Base-by-base conservation (phyloP, 2,329 filamentous ascomycete species). In the Elsinoe arachidis region DNA sequence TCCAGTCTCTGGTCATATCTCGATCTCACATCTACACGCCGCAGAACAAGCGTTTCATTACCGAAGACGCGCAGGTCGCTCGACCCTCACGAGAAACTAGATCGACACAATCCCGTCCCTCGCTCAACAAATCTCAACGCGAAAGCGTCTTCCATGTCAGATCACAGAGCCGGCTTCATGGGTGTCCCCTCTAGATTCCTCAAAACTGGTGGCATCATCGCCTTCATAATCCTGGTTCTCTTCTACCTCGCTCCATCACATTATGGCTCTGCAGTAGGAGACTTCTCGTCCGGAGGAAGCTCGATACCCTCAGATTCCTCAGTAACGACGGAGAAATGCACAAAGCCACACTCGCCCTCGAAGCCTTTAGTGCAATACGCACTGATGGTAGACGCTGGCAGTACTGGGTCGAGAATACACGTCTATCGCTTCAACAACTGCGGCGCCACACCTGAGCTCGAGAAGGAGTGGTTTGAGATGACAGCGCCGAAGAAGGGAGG, bases 401-500 rank as follows among this genome's bases (percentile, higher is more conserved):
- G 91, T 78, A 97, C 93, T 56, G 93, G 93, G 60, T 97, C 93
- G 60, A 87, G 93, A 66, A 96, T 99, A 70, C 95, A 99, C 76
- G 90, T 97, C 59, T 99, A 96, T 80, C 88, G 90, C 70, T 99
- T 97, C 82, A 97, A 97, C 80, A 97, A 97, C 77, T 99, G 92
- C 76, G 93, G 91, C 11, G 76, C 89, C 6, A 91, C 91, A n/a
- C 93, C 93, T 23, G 91, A 96, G 74, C 82, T 99, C 53, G 93
- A 99, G 75, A 78, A 84, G 68, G 93, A 99, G 70, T 81, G 88
- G 59, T 99, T 99, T 74, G 85, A 92, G 77, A 90, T 91, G 87
- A 97, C 91, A 10, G 84, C 88, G 70, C 92, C 90, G 80, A 84
- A 81, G 64, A 81, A 88, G 56, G 90, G 90, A 60, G 77, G 93